Conservation (phyloP, 2,329 filamentous ascomycete species). For the Diaporthe australafricana region DNA sequence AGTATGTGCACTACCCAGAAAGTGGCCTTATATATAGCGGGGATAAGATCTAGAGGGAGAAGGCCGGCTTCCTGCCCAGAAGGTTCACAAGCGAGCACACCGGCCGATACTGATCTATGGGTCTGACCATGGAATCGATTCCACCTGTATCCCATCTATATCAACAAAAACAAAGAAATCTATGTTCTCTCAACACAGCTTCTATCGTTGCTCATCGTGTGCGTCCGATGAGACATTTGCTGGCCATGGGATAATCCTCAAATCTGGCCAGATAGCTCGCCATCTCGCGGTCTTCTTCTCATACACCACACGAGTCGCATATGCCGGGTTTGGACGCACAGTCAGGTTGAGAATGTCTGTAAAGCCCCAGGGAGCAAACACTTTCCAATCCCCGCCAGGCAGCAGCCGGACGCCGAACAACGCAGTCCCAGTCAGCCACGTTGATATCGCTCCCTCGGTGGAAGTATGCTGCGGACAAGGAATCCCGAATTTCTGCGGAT, state of each 20-base stretch:
- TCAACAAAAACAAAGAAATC: not conserved
- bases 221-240: not conserved
- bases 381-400: conserved; percentile 44
- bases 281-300: conserved; percentile 48
- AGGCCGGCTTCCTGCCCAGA: not conserved
- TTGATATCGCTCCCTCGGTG: conserved; percentile 47
- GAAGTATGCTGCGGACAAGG: conserved; percentile 46
- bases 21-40: no score
- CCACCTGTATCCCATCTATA: not conserved
- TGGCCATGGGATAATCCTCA: conserved; percentile 41
- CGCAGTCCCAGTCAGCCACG: conserved; percentile 51
- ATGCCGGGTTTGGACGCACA: conserved; percentile 47
- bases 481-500: conserved; percentile 46
- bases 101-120: not conserved
- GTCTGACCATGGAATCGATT: not conserved
- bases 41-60: not conserved
- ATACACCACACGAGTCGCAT: conserved; percentile 45
- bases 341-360: conserved; percentile 50
- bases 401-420: conserved; percentile 47
- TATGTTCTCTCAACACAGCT: not conserved
- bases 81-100: not conserved
- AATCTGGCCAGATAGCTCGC: conserved; percentile 45
- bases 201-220: not conserved
- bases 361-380: conserved; percentile 50
- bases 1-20: no score